A percentile compares a stretch with the other conserved stretches of the same genome.
These are phyloP conservation scores for Gentiana dahurica DNA, from an alignment of 257 asterid genomes.

Conservation along the genomic window DNA sequence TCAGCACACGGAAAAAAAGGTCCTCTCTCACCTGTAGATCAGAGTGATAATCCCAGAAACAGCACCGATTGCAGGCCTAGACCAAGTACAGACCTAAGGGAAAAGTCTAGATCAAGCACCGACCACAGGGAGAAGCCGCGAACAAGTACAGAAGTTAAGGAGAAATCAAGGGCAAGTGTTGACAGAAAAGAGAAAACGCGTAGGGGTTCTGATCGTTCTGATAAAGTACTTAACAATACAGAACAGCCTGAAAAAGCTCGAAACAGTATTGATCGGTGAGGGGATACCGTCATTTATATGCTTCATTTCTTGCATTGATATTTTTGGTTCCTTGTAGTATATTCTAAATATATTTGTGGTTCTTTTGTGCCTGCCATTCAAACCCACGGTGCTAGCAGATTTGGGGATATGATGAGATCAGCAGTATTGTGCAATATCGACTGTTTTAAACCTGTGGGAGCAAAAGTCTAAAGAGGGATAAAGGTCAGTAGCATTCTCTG, in stretches of 20 bases:
- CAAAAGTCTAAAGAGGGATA: constrained; percentile 49
- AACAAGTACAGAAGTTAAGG: constrained; percentile 51
- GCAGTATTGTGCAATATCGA: constrained; percentile 91
- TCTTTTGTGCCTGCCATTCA: constrained; percentile 15
- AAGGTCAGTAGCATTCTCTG: constrained; percentile 17
- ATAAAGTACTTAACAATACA: constrained; percentile 35
- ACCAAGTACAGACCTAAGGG: constrained; percentile 69
- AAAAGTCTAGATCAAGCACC: constrained; percentile 63
- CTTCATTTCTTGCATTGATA: too few relatives aligned
- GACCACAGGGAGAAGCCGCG: constrained; percentile 64
- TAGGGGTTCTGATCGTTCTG: constrained; percentile 42
- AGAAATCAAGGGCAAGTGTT: constrained; percentile 52
- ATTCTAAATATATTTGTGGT: too few relatives aligned
- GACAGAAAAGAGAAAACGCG: constrained; percentile 67
- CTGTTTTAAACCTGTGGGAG: constrained; percentile 87
- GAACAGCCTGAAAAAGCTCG: constrained; percentile 84
- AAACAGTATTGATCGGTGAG: constrained; percentile 98
- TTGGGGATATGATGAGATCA: constrained; percentile 90
- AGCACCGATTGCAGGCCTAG: constrained; percentile 70
- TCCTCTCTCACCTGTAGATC: constrained; percentile 30
- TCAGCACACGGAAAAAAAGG: constrained; percentile 43
- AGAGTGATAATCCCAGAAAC: constrained; percentile 39
- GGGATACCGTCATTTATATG: neutral
- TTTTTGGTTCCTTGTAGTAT: too few relatives aligned
- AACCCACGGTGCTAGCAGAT: constrained; percentile 50